These are phyloP conservation scores for Colletotrichum liriopes DNA, from an alignment of 2,329 filamentous ascomycete species.

Conservation along the genomic window DNA sequence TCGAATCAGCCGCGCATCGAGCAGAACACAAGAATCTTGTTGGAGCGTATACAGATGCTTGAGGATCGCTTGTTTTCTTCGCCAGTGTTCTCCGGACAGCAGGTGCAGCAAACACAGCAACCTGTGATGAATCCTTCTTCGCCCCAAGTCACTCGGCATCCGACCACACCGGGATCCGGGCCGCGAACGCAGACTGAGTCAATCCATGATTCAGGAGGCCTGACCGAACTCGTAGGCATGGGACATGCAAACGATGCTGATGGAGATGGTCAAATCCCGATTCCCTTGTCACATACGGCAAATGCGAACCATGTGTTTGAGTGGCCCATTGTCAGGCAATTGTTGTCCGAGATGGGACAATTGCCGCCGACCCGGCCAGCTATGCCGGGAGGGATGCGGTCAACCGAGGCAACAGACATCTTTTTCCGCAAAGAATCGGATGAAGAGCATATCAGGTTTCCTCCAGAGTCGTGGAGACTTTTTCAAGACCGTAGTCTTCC, in stretches of 20 bases:
- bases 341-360: slow-evolving; percentile 34
- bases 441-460: neutral
- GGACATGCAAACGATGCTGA: neutral
- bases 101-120: neutral
- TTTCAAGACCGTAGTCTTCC: slow-evolving; percentile 28
- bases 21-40: slow-evolving; percentile 48
- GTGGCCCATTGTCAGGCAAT: slow-evolving; percentile 46
- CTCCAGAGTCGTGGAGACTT: slow-evolving; percentile 42
- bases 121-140: neutral
- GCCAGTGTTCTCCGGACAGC: slow-evolving; percentile 29
- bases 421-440: slow-evolving; percentile 21
- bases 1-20: slow-evolving; percentile 49
- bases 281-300: slow-evolving; percentile 45
- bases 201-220: neutral
- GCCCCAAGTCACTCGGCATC: neutral
- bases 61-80: slow-evolving; percentile 47
- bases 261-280: slow-evolving; percentile 35
- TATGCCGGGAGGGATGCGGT: slow-evolving; percentile 6
- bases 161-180: slow-evolving; percentile 15
- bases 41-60: slow-evolving; percentile 50
- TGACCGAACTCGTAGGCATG: neutral
- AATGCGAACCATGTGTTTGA: slow-evolving; percentile 47
- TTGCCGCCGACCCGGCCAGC: neutral
- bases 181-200: neutral
- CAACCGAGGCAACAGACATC: slow-evolving; percentile 38